Conservation (phyloP, 73 alveolate species). For the Paramecium bursaria region DNA sequence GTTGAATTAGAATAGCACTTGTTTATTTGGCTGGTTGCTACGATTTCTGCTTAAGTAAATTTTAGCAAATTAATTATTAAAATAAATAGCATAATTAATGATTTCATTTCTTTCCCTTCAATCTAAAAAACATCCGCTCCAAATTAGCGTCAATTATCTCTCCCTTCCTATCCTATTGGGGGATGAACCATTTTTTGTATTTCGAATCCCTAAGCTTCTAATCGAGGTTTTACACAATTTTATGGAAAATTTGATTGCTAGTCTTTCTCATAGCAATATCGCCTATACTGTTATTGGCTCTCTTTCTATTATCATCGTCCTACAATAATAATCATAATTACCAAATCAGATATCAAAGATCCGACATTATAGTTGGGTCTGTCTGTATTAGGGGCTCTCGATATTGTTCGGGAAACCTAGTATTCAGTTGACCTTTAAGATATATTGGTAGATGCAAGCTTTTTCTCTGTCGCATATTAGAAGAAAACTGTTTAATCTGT, state of each 20-base stretch:
- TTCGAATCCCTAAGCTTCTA: slow-evolving; percentile 51
- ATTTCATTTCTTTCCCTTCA: too few species aligned
- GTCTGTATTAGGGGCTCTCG: slow-evolving; percentile 2
- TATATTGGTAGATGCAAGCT: slow-evolving; percentile 50
- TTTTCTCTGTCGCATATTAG: slow-evolving; percentile 49
- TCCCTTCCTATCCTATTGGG: too few species aligned
- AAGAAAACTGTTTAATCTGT: slow-evolving; percentile 18
- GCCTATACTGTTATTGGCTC: slow-evolving; percentile 26
- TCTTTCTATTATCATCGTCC: neutral
- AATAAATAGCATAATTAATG: too few species aligned
- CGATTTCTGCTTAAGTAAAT: too few species aligned
- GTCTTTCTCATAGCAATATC: slow-evolving; percentile 59
- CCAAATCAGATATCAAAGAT: slow-evolving; percentile 34
- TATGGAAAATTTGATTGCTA: slow-evolving; percentile 19
- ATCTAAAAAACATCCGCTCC: too few species aligned
- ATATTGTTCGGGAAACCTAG: slow-evolving; percentile 37
- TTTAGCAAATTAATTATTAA: too few species aligned
- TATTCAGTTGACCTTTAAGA: slow-evolving; percentile 42
- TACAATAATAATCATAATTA: too few species aligned
- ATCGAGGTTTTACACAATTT: slow-evolving; percentile 24
- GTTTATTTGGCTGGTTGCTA: too few species aligned
- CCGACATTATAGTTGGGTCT: slow-evolving; percentile 30
- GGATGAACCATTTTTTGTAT: slow-evolving; percentile 39
- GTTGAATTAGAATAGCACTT: slow-evolving; percentile 50
- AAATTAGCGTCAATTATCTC: too few species aligned